Evolutionary conservation across 1,139 yeast species (phyloP).

Genomic region (Suhomyces coccinellae): DNA sequence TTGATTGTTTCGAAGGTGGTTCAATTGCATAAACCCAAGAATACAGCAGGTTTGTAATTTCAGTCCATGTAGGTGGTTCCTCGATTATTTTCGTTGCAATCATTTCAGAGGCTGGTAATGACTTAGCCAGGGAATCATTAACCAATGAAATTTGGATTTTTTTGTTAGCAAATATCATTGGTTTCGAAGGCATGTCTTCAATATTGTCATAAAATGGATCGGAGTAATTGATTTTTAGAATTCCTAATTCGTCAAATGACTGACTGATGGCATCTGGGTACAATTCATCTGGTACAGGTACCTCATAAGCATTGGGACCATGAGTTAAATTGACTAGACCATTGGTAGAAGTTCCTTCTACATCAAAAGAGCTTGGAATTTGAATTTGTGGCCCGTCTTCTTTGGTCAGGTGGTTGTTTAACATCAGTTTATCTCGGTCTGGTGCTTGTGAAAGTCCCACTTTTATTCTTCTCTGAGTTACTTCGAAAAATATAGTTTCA

Average conservation of each 20-base stretch:
- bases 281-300: constrained; percentile 21
- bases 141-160: constrained; percentile 46
- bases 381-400: constrained; percentile 6
- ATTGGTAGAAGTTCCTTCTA: not conserved
- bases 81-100: constrained; percentile 7
- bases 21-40: constrained; percentile 31
- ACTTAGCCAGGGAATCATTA: constrained; percentile 16
- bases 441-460: not conserved
- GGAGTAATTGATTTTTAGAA: constrained; percentile 52
- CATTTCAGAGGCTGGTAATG: constrained; percentile 16
- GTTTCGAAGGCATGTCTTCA: constrained; percentile 51
- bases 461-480: constrained; percentile 12
- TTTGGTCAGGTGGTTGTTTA: not conserved
- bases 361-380: constrained; percentile 17
- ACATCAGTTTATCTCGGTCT: not conserved
- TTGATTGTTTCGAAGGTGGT: constrained; percentile 33
- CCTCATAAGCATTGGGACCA: constrained; percentile 19
- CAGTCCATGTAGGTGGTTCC: not conserved
- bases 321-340: not conserved
- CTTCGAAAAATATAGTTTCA: constrained; percentile 10
- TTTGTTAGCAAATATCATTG: constrained; percentile 68
- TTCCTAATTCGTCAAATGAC: constrained; percentile 44
- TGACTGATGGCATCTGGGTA: constrained; percentile 27
- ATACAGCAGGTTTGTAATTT: not conserved
- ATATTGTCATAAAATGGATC: constrained; percentile 65